Conservation (phyloP, 768 basidiomycete genomes). For the Macrolepiota fuliginosa region DNA sequence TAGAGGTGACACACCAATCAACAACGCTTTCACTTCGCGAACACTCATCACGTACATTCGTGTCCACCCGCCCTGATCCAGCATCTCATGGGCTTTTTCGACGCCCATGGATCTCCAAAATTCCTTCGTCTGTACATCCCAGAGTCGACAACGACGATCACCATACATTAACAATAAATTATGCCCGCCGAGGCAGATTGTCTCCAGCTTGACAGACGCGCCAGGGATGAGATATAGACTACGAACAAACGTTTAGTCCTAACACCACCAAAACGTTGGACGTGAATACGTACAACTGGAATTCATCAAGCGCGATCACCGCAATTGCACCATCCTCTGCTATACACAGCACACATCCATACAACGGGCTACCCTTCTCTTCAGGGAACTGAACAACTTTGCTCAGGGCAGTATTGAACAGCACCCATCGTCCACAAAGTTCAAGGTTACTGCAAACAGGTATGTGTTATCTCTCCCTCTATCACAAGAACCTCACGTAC, state of each 20-base stretch:
- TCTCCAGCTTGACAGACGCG: constrained; percentile 60
- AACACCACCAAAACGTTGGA: not conserved
- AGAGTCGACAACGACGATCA: constrained; percentile 76
- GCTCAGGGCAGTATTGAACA: constrained; percentile 66
- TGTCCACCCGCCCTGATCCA: constrained; percentile 72
- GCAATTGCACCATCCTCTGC: constrained; percentile 81
- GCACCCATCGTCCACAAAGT: constrained; percentile 66
- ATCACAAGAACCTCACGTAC: constrained; percentile 36
- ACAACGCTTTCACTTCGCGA: not conserved
- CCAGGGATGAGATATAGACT: constrained; percentile 86
- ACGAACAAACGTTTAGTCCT: not conserved
- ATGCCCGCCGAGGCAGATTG: constrained; percentile 63
- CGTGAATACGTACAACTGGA: constrained; percentile 64
- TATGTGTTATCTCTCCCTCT: not conserved
- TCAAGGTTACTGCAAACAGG: constrained; percentile 50
- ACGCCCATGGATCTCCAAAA: constrained; percentile 79
- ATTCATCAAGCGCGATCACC: constrained; percentile 68
- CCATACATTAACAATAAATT: constrained; percentile 76
- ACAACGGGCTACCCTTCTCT: constrained; percentile 52
- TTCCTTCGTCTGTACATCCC: constrained; percentile 82
- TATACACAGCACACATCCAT: constrained; percentile 69
- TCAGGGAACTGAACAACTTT: constrained; percentile 56
- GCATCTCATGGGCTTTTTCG: constrained; percentile 75
- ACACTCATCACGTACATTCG: constrained; percentile 48
- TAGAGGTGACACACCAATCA: constrained; percentile 7